These are phyloP conservation scores for Candida tetrigidarum DNA, from an alignment of 1,139 yeast species.

Conservation along the genomic window DNA sequence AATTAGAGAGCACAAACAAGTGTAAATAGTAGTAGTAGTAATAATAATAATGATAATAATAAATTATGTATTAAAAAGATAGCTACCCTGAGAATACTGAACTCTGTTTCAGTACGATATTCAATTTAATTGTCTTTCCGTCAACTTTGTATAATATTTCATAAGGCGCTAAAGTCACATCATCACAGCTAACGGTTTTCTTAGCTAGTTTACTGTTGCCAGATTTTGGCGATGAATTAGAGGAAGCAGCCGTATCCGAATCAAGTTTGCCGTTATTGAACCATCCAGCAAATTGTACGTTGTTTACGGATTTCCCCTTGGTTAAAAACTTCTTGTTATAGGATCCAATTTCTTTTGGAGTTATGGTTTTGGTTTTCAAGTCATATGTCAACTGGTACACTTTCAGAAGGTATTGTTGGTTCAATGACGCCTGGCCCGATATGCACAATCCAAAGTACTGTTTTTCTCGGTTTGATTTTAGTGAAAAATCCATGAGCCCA, in stretches of 20 bases:
- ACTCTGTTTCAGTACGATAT: conserved; percentile 16
- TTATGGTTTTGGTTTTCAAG: conserved; percentile 15
- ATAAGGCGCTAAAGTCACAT: conserved; percentile 11
- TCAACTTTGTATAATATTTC: conserved; percentile 16
- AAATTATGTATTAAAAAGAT: not conserved
- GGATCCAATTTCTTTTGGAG: conserved; percentile 21
- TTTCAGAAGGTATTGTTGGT: conserved; percentile 18
- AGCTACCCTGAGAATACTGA: conserved; percentile 3
- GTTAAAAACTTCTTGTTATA: conserved; percentile 24
- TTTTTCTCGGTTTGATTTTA: conserved; percentile 13
- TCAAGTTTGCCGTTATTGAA: conserved; percentile 12
- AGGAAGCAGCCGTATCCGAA: not conserved
- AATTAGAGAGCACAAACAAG: too few relatives aligned
- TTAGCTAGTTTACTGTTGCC: conserved; percentile 2
- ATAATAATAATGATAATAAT: not conserved
- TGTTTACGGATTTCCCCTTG: conserved; percentile 13
- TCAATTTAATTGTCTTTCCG: conserved; percentile 14
- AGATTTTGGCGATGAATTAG: not conserved
- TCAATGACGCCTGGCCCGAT: conserved; percentile 13
- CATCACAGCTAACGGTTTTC: conserved; percentile 10
- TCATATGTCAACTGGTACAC: conserved; percentile 20
- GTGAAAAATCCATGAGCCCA: conserved; percentile 22
- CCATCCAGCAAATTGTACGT: conserved; percentile 24
- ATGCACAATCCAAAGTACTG: conserved; percentile 24
- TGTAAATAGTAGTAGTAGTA: too few relatives aligned